These are phyloP conservation scores for Yarrowia sp. DNA, from an alignment of 805 yeast genomes.

Conservation along the genomic window DNA sequence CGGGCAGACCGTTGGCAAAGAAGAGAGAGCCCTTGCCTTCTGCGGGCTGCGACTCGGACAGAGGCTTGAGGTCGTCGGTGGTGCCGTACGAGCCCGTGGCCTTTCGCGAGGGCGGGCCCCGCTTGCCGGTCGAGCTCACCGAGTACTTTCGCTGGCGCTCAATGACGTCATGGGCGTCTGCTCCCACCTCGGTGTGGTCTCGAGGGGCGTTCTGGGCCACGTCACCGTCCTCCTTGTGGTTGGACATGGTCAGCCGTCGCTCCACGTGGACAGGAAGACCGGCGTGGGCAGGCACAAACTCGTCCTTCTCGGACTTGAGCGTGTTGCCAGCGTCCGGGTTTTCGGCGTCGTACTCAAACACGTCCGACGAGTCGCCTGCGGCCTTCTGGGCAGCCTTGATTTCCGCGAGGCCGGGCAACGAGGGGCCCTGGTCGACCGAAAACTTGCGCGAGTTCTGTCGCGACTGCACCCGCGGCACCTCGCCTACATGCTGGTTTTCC, in stretches of 20 bases:
- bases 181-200: slow-evolving; percentile 45
- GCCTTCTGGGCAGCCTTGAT: slow-evolving; percentile 38
- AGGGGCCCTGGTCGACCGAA: slow-evolving; percentile 34
- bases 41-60: slow-evolving; percentile 43
- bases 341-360: slow-evolving; percentile 50
- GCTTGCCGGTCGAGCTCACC: slow-evolving; percentile 42
- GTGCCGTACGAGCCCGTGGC: slow-evolving; percentile 51
- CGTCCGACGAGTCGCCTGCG: slow-evolving; percentile 46
- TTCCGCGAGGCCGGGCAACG: slow-evolving; percentile 28
- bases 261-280: slow-evolving; percentile 48
- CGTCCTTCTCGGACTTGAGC: slow-evolving; percentile 45
- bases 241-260: slow-evolving; percentile 49
- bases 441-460: slow-evolving; percentile 34
- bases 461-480: slow-evolving; percentile 22
- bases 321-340: slow-evolving; percentile 47
- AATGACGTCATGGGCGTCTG: slow-evolving; percentile 41
- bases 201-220: slow-evolving; percentile 48
- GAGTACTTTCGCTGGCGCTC: slow-evolving; percentile 47
- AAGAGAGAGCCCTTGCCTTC: slow-evolving; percentile 44
- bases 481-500: slow-evolving; percentile 26
- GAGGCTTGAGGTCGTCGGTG: slow-evolving; percentile 47
- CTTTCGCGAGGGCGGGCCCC: slow-evolving; percentile 45
- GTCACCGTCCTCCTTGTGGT: slow-evolving; percentile 48
- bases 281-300: slow-evolving; percentile 48
- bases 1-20: slow-evolving; percentile 50